Evolutionary conservation across 2,329 filamentous ascomycete species (phyloP).

Genomic region (Podosphaera fusca): DNA sequence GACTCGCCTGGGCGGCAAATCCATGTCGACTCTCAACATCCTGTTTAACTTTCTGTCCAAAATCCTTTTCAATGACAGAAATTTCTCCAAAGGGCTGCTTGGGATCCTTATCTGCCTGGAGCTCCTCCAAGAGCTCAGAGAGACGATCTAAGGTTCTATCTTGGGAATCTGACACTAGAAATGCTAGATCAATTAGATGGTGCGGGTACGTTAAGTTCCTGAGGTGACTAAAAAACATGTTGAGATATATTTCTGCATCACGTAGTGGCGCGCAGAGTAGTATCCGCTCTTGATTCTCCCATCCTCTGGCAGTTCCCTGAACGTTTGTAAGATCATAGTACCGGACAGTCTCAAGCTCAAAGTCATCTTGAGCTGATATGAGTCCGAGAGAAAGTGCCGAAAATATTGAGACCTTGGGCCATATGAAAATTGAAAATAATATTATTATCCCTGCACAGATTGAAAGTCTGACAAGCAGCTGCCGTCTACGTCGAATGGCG

Average conservation of each 20-base stretch:
- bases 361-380: conserved; percentile 39
- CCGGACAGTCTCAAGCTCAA: conserved; percentile 79
- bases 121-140: conserved; percentile 47
- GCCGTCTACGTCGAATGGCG: conserved; percentile 48
- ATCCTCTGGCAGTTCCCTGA: conserved; percentile 74
- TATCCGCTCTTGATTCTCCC: conserved; percentile 91
- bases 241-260: conserved; percentile 75
- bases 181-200: conserved; percentile 85
- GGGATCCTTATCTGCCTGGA: conserved; percentile 61
- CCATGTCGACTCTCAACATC: conserved; percentile 95
- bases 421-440: conserved; percentile 52
- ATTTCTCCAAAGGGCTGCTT: conserved; percentile 83
- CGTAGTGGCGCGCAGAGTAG: conserved; percentile 82
- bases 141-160: conserved; percentile 66
- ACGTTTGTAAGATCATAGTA: conserved; percentile 92
- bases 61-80: conserved; percentile 95
- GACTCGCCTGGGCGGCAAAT: conserved; percentile 81
- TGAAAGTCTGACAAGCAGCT: conserved; percentile 45
- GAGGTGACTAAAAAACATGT: conserved; percentile 97
- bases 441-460: conserved; percentile 33
- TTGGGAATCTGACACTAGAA: conserved; percentile 92
- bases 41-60: conserved; percentile 92
- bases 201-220: conserved; percentile 94
- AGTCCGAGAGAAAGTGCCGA: conserved; percentile 47
- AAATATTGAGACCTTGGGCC: conserved; percentile 38